Evolutionary conservation across 495 filamentous ascomycete species (phyloP), one percentile per base, ranked within the genome.

Genomic region (Neurospora sp.): DNA sequence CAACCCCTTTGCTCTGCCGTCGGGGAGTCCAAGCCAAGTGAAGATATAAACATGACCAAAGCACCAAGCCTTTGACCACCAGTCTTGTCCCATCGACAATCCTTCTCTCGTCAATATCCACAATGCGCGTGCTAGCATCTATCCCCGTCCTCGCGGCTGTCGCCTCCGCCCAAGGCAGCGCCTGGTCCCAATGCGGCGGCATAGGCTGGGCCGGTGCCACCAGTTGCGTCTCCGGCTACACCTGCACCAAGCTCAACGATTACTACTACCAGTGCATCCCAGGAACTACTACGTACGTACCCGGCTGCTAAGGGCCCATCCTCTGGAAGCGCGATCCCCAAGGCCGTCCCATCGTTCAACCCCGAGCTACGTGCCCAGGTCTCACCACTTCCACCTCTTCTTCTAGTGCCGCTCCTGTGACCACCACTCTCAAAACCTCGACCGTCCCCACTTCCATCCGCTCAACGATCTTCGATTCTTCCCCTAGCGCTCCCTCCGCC

Each of bases 121-220:
- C 69, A 12, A 75, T 77, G 74, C 74, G 76, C 44, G 70, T 69
- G 3, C 9, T 73, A 47, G 59, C 68, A 47, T 38, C 70, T 2
- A n/a, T 77, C 65, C 72, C 71, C 59, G 9, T 76, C 8, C 41
- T 73, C 38, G 74, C 70, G 6, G 74, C 72, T 4, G 72, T 71
- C 2, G 76, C 39, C 20, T 38, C 69, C n/a, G 76, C 74, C 44
- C 72, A 77, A 42, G 75, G 80, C 42, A 75, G 73, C 3, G 77
- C 79, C 22, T 44, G 71, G 5, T 65, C 76, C 20, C 76, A 77
- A 27, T 77, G 76, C 71, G 76, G 76, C 53, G 76, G 76, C 10
- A 31, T 69, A 3, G 71, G 69, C 40, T 74, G 22, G 10, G 10
- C 59, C 4, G 76, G 73, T 14, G 70, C 74, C 18, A 70, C 44